Conservation (phyloP, 1,139 yeast species). For the Suhomyces maxii region DNA sequence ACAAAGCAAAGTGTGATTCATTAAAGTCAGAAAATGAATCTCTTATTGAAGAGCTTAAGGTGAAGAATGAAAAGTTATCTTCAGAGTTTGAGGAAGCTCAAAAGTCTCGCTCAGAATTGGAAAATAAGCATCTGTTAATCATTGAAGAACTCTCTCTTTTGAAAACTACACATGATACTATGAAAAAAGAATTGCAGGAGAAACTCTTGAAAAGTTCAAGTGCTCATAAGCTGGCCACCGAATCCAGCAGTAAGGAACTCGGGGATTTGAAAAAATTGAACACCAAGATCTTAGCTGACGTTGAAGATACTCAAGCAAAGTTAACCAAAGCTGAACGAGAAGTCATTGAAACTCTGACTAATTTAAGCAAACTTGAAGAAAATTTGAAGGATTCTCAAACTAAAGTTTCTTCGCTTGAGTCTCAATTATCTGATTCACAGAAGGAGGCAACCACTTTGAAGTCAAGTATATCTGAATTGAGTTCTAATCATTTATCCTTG, state of each 20-base stretch:
- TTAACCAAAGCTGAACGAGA: background rate
- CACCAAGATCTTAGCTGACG: background rate
- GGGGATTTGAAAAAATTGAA: background rate
- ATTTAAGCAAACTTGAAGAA: background rate
- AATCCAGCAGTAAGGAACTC: background rate
- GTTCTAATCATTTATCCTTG: background rate
- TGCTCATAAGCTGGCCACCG: background rate
- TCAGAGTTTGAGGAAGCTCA: background rate
- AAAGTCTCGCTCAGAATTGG: slow-evolving; percentile 1
- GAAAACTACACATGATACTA: slow-evolving; percentile 8
- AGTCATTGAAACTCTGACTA: background rate
- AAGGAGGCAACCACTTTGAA: background rate
- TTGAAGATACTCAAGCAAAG: background rate
- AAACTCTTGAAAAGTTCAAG: background rate
- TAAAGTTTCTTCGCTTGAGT: background rate
- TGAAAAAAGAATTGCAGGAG: slow-evolving; percentile 6
- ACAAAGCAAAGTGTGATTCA: background rate
- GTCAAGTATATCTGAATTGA: background rate
- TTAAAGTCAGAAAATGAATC: background rate
- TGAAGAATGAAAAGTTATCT: slow-evolving; percentile 3
- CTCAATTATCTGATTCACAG: background rate
- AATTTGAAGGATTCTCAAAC: background rate
- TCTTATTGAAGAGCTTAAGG: slow-evolving; percentile 20
- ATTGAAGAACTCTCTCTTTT: background rate
- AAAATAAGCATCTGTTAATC: background rate